phyloP scores from a whole-genome alignment of 179 eudicot species.

The Patellifolia procumbens region DNA sequence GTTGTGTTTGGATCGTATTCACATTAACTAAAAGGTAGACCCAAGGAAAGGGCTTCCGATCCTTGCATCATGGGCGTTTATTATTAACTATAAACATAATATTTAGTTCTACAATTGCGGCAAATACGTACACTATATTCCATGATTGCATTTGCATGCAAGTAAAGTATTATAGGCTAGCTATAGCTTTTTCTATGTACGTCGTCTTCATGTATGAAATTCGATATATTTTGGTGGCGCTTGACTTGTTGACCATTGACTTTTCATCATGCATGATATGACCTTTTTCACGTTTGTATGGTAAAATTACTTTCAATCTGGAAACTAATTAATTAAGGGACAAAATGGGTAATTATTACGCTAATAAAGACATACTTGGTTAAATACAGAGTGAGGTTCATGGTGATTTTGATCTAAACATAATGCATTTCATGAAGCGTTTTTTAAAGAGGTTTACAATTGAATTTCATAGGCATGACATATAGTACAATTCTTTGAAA shows the following conservation, averaged over 20 bases:
- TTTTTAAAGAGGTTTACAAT: too few species aligned
- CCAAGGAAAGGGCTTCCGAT: not conserved
- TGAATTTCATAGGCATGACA: too few species aligned
- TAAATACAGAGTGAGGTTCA: too few species aligned
- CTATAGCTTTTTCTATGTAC: not conserved
- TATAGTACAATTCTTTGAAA: too few species aligned
- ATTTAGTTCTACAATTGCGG: not conserved
- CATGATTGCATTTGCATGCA: not conserved
- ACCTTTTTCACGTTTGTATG: too few species aligned
- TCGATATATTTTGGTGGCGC: not conserved
- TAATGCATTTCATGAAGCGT: too few species aligned
- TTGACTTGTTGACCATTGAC: conserved; percentile 1
- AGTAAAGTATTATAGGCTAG: not conserved
- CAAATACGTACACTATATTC: not conserved
- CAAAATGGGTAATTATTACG: too few species aligned
- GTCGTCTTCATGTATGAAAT: not conserved
- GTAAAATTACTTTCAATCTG: too few species aligned
- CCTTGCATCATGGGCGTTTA: not conserved
- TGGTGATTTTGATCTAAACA: too few species aligned
- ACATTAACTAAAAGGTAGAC: not conserved
- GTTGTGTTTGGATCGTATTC: too few species aligned
- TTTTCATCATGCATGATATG: not conserved
- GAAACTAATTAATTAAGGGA: too few species aligned
- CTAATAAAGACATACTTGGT: too few species aligned
- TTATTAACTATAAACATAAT: not conserved